Base-by-base conservation (phyloP, 2,329 filamentous ascomycete genomes). In the Calonectria henricotiae region DNA sequence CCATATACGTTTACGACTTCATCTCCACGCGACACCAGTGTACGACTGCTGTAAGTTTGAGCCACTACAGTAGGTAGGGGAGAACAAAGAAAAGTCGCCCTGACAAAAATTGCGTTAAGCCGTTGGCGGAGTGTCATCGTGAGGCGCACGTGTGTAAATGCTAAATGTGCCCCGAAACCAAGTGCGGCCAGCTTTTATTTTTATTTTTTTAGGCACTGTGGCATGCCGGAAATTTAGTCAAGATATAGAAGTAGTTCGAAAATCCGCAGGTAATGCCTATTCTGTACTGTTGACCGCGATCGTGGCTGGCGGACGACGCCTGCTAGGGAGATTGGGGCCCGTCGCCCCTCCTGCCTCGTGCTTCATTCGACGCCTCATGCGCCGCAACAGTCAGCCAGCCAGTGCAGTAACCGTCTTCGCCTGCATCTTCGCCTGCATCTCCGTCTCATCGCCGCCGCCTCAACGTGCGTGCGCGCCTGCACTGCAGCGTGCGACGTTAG, bases 281-380 rank as follows among this genome's bases (percentile, higher is more conserved):
- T 77, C 74, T 49, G 75, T 73, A 63, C 67, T 63, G 60, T 68
- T 51, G 71, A 60, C 75, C 72, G 75, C 71, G 69, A 76, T 74
- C 47, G 75, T 76, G 75, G 75, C 75, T 77, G 73, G 74, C 75
- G 72, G 66, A 76, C 25, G 62, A 55, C 35, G 54, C 32, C 62
- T 69, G 62, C 62, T 65, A 74, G 72, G 69, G 74, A 75, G 75
- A 75, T 77, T 77, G 60, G 67, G 63, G 15, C 68, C 54, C 67
- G 62, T 65, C 43, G 54, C 67, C 68, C 73, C 66, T 69, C 64
- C 65, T 68, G 63, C 67, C 54, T 64, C 62, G 46, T 72, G 54
- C 64, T 61, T 65, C 44, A 51, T 41, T 39, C 54, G 64, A 49
- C 64, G 70, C 67, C 66, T 60, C 62, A 66, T 68, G 51, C 65